Evolutionary conservation across 805 yeast genomes (phyloP), one percentile per base, ranked within the genome.

Genomic region (Isabelozyma heimii): DNA sequence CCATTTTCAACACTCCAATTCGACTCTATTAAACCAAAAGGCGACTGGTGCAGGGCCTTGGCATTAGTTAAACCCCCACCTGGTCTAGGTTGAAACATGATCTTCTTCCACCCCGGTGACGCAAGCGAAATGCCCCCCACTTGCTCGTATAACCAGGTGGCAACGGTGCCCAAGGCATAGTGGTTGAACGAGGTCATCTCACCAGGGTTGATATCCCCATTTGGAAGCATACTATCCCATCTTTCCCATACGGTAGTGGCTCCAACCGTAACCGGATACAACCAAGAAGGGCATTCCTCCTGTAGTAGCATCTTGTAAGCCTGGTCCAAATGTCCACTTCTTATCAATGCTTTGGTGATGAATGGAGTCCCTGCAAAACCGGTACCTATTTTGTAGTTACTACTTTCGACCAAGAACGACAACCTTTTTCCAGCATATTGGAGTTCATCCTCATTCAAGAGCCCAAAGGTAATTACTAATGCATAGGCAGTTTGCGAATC

Each of bases 211-310:
- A 60, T 56, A 28, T 44, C 42, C 4, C 65, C 65, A 42, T 60
- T 54, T 2, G 59, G 61, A 30, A 58, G 42, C 60, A 60, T 56
- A 44, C 65, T 60, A 42, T 60, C 61, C 63, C 63, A 60, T 8
- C 65, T 55, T 41, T 60, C 65, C 65, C 65, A 60, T 10, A 57
- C 48, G 2, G 65, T 60, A 17, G 65, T 60, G 5, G 65, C 65
- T 2, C 65, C 65, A 61, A 60, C 55, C 7, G 63, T 42, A 5
- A 60, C 58, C 6, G 65, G 63, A 41, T 60, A 60, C 24, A 60
- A 45, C 65, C 65, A 60, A 6, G 63, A 60, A 8, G 65, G 65
- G 37, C 56, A 48, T 42, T 52, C 44, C 13, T 49, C 52, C 39
- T 56, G 55, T 13, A 58, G 42, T 13, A 60, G 45, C 61, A 59